Percentiles rank a stretch among this genome's conserved stretches.
phyloP scores from a whole-genome alignment of 2,329 filamentous ascomycete genomes.

The Calonectria montana region DNA sequence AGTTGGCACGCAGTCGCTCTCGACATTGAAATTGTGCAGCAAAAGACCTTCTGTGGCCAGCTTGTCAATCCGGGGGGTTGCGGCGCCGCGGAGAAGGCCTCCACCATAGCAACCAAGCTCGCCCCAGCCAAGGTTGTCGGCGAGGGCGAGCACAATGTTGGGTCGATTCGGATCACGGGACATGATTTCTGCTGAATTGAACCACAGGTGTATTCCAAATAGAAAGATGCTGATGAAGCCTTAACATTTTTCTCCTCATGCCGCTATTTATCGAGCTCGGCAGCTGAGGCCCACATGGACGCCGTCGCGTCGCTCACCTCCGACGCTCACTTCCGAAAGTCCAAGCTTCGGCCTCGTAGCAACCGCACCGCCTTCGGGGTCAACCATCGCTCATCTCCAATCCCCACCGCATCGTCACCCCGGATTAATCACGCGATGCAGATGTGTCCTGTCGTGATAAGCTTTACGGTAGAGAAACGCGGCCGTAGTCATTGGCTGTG shows the following conservation, averaged over 20 bases:
- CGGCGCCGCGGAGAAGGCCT: constrained; percentile 46
- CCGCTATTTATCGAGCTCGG: background rate
- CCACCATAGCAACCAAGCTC: constrained; percentile 50
- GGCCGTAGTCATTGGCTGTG: background rate
- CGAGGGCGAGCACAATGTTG: constrained; percentile 48
- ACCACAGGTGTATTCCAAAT: background rate
- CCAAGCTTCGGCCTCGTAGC: background rate
- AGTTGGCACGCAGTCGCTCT: constrained; percentile 50
- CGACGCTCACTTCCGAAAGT: constrained; percentile 35
- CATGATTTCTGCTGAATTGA: constrained; percentile 11
- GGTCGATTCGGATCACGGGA: constrained; percentile 34
- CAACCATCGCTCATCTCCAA: background rate
- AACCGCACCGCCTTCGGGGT: background rate
- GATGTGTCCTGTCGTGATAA: constrained; percentile 1
- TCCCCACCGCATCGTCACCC: background rate
- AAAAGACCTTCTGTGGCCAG: constrained; percentile 47
- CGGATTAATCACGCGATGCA: constrained; percentile 18
- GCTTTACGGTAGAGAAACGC: background rate
- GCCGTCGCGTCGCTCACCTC: constrained; percentile 34
- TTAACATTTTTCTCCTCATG: background rate
- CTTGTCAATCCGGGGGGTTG: constrained; percentile 48
- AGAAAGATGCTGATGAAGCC: background rate
- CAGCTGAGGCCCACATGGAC: constrained; percentile 9
- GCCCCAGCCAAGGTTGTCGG: constrained; percentile 53
- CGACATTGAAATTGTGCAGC: constrained; percentile 52